phyloP scores from a whole-genome alignment of 2,329 filamentous ascomycete genomes.

The Piedraia hortae region DNA sequence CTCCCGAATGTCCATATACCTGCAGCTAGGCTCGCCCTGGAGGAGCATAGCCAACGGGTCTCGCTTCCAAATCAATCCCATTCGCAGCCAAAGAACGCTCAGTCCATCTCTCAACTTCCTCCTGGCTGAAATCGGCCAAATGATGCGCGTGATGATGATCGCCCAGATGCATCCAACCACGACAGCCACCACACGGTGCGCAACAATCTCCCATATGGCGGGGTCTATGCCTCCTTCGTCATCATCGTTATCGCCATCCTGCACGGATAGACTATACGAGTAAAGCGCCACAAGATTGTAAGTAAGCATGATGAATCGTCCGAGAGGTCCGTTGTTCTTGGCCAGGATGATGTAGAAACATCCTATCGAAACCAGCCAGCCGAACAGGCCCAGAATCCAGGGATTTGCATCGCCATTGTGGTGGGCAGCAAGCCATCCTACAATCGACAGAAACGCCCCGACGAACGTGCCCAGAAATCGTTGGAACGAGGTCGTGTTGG shows the following conservation, averaged over 20 bases:
- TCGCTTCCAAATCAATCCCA: constrained; percentile 88
- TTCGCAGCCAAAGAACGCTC: constrained; percentile 72
- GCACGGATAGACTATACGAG: constrained; percentile 64
- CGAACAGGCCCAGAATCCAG: constrained; percentile 45
- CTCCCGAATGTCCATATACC: constrained; percentile 68
- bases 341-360: constrained; percentile 81
- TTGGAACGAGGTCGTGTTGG: constrained; percentile 72
- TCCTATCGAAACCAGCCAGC: constrained; percentile 51
- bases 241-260: constrained; percentile 50
- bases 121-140: constrained; percentile 84
- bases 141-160: constrained; percentile 59
- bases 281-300: constrained; percentile 93
- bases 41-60: constrained; percentile 54
- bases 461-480: constrained; percentile 68
- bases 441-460: constrained; percentile 46
- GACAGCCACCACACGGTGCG: constrained; percentile 69
- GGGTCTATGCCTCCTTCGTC: constrained; percentile 69
- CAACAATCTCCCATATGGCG: constrained; percentile 62
- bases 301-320: constrained; percentile 76
- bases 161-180: constrained; percentile 76
- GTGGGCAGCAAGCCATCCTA: constrained; percentile 46
- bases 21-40: constrained; percentile 12
- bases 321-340: constrained; percentile 61
- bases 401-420: constrained; percentile 33
- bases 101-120: constrained; percentile 71